Percentiles rank a stretch among this genome's conserved stretches.
Conservation (phyloP, 768 basidiomycete genomes). For the Naganishia kalamii region DNA sequence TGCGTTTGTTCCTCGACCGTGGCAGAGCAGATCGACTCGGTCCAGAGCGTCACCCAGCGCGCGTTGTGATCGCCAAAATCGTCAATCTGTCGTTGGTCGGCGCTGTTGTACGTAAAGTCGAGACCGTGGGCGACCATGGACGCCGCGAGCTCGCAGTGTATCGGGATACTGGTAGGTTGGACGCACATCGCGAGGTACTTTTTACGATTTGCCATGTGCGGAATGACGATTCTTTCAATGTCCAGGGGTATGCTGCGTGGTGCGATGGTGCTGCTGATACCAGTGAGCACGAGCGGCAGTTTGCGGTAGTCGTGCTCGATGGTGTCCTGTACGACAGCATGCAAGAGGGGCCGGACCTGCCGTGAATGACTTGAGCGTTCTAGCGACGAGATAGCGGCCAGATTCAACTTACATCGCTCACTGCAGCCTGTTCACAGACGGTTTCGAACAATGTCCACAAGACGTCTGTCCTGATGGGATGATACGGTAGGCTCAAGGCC, state of each 20-base stretch:
- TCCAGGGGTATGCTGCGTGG: background rate
- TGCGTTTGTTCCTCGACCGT: background rate
- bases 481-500: background rate
- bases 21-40: background rate
- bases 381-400: background rate
- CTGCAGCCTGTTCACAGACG: background rate
- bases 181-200: conserved; percentile 2
- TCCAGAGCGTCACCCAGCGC: background rate
- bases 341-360: background rate
- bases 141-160: background rate
- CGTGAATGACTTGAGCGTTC: too few relatives aligned
- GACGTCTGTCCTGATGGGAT: background rate
- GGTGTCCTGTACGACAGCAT: background rate
- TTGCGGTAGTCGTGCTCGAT: background rate
- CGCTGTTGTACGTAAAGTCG: conserved; percentile 4
- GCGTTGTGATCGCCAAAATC: background rate
- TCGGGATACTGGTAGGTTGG: too few relatives aligned
- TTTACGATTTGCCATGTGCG: conserved; percentile 6
- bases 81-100: conserved; percentile 8
- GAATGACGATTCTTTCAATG: background rate
- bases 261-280: background rate
- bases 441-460: conserved; percentile 4
- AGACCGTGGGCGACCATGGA: background rate
- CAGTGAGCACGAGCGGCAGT: background rate
- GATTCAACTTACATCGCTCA: background rate